Evolutionary conservation across 2,329 filamentous ascomycete species (phyloP).

Genomic region (Ceratocystis variospora): DNA sequence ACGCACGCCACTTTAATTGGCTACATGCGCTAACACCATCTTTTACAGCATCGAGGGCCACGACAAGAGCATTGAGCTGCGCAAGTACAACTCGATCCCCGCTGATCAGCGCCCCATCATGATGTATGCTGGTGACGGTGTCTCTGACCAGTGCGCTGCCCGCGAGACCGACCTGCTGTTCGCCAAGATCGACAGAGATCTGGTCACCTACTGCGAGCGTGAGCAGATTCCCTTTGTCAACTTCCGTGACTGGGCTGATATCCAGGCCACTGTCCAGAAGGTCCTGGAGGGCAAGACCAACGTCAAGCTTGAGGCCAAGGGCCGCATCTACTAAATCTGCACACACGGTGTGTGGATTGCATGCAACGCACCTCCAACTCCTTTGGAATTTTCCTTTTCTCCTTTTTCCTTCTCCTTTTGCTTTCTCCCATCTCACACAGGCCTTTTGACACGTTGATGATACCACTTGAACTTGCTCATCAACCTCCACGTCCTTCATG

Average conservation of each 20-base stretch:
- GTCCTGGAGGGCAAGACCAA: conserved; percentile 60
- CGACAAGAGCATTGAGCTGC: conserved; percentile 86
- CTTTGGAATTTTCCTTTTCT: background rate
- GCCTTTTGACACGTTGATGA: conserved; percentile 8
- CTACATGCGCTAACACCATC: background rate
- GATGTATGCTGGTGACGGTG: conserved; percentile 91
- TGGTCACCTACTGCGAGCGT: conserved; percentile 74
- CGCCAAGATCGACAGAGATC: conserved; percentile 71
- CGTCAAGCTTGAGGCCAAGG: conserved; percentile 54
- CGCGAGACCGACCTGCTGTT: conserved; percentile 88
- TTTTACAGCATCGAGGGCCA: conserved; percentile 65
- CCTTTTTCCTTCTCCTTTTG: background rate
- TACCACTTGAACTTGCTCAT: conserved; percentile 2
- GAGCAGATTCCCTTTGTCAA: conserved; percentile 77
- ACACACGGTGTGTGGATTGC: conserved; percentile 2
- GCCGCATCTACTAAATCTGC: conserved; percentile 23
- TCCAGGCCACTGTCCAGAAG: conserved; percentile 60
- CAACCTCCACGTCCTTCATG: background rate
- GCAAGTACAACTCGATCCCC: conserved; percentile 67
- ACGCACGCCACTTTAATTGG: background rate
- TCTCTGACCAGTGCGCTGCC: conserved; percentile 83
- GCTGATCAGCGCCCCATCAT: conserved; percentile 56
- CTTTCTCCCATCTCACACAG: background rate
- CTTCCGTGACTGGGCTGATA: conserved; percentile 72
- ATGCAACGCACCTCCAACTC: conserved; percentile 1